Evolutionary conservation across 2,329 filamentous ascomycete species (phyloP), one percentile per base, ranked within the genome.

Genomic region (Alternaria sp.): DNA sequence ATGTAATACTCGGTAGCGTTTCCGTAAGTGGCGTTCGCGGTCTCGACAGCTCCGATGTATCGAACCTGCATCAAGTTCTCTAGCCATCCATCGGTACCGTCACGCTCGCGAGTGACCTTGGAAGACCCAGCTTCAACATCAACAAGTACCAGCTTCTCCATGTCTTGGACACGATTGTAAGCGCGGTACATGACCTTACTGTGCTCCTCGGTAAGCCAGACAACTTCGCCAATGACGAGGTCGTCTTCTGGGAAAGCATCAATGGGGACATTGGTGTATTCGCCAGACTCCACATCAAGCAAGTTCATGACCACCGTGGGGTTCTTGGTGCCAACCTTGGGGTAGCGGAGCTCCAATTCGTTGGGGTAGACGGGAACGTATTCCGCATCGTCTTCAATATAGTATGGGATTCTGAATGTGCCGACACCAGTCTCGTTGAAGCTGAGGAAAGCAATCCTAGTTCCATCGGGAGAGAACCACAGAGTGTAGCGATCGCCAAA

Each of bases 121-220:
- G 85, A 85, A 0, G 80, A 77, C 2, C 81, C 77, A 3, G 82
- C 80, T 2, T 81, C 79, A 1, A 86, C 83, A 64, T 90, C 83
- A 4, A 91, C 86, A 0, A 87, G 77, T 2, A 91, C 84, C 13
- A 90, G 81, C 64, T 88, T 89, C 61, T 90, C 88, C 2, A 83
- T 78, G 66, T 91, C 88, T 70, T 92, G 90, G 0, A 91, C 88
- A 5, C 90, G 87, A 75, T 91, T 91, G 80, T 87, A 91, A 0
- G 87, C 87, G 12, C 89, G 86, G 77, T 90, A 89, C 40, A 90
- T 83, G 43, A 92, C 81, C 44, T 84, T 85, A n/a, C 83, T 81
- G 72, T 91, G 88, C 6, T 80, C 80, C 8, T 87, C 84, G 0
- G 89, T 91, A 19, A 91, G 80, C 90, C 90, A 92, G 0, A 86